A percentile compares a stretch with the other conserved stretches of the same genome.
phyloP scores from a whole-genome alignment of 805 yeast genomes.

The Tetrapisispora nanseiensis region DNA sequence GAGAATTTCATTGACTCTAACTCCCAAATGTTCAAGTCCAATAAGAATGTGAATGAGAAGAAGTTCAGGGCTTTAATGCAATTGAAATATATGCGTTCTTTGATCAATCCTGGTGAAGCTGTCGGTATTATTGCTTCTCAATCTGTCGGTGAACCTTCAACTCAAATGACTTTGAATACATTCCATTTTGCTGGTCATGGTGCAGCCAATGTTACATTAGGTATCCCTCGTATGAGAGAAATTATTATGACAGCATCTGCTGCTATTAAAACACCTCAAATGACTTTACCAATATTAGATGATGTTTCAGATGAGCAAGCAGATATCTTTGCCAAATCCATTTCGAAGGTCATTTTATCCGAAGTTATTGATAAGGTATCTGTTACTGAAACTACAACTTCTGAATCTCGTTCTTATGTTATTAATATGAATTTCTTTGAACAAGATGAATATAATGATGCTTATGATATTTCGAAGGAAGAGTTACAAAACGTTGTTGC shows the following conservation, averaged over 20 bases:
- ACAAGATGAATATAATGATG: constrained; percentile 65
- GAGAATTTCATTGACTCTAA: constrained; percentile 57
- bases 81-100: constrained; percentile 92
- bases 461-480: constrained; percentile 77
- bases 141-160: constrained; percentile 97
- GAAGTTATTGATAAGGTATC: constrained; percentile 79
- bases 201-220: constrained; percentile 98
- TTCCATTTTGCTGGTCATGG: constrained; percentile 99
- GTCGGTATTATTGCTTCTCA: constrained; percentile 98
- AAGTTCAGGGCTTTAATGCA: constrained; percentile 96
- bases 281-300: constrained; percentile 77
- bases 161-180: constrained; percentile 96
- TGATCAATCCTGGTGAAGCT: constrained; percentile 93
- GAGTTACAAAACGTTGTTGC: constrained; percentile 65
- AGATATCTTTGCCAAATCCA: constrained; percentile 84
- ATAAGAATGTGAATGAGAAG: constrained; percentile 46
- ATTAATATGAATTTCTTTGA: constrained; percentile 70
- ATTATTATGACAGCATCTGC: constrained; percentile 98
- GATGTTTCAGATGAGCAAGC: constrained; percentile 83
- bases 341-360: constrained; percentile 73
- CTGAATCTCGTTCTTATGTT: constrained; percentile 58
- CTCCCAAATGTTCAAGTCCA: constrained; percentile 45
- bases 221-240: constrained; percentile 99
- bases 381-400: constrained; percentile 74
- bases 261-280: constrained; percentile 94